phyloP scores from a whole-genome alignment of 2,329 filamentous ascomycete species.

The Fusarium newnesense region DNA sequence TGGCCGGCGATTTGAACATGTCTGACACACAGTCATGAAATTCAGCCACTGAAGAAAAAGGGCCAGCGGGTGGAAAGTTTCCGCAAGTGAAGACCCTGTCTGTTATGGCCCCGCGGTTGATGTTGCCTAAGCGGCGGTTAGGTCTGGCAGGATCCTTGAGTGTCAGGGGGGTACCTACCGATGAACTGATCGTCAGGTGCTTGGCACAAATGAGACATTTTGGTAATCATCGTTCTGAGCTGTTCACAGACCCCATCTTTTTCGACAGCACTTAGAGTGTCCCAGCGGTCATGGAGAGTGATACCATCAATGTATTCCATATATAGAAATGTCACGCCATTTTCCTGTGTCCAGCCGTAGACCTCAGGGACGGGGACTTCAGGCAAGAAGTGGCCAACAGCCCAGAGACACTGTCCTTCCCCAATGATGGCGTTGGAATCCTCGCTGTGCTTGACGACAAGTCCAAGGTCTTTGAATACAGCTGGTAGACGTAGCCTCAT shows the following conservation, averaged over 20 bases:
- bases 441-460: conserved; percentile 22
- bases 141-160: neutral
- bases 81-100: conserved; percentile 8
- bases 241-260: conserved; percentile 1
- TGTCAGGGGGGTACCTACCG: neutral
- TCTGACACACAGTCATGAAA: conserved; percentile 25
- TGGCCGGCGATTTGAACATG: neutral
- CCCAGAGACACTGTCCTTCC: neutral
- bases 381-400: neutral
- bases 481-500: neutral
- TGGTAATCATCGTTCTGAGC: neutral
- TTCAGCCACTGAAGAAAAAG: conserved; percentile 9
- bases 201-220: neutral
- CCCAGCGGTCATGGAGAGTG: conserved; percentile 11
- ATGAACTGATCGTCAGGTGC: neutral
- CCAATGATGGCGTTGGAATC: neutral
- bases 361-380: conserved; percentile 27
- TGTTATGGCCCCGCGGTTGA: conserved; percentile 4
- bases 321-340: conserved; percentile 3
- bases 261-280: neutral
- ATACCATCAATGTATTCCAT: conserved; percentile 9
- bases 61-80: conserved; percentile 1
- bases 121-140: conserved; percentile 5
- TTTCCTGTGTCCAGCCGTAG: conserved; percentile 15
- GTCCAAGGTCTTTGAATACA: conserved; percentile 13